phyloP scores from a whole-genome alignment of 805 yeast species.

The Brettanomyces naardenensis region DNA sequence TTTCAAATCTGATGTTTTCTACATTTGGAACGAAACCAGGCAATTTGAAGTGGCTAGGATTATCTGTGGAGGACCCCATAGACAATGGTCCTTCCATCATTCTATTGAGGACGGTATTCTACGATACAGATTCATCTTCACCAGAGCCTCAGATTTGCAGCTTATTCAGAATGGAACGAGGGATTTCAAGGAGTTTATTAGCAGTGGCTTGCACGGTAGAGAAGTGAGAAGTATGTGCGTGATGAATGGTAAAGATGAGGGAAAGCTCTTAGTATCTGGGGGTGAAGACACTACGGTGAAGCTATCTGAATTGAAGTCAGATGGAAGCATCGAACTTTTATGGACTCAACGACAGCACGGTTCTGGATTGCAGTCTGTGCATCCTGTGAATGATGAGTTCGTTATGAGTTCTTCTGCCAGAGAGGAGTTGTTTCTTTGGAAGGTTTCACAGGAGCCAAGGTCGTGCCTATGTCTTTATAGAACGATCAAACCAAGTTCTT shows the following conservation, averaged over 20 bases:
- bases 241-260: slow-evolving; percentile 24
- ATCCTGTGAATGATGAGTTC: slow-evolving; percentile 44
- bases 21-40: slow-evolving; percentile 72
- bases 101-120: slow-evolving; percentile 13
- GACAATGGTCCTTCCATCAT: slow-evolving; percentile 62
- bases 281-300: slow-evolving; percentile 83
- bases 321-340: slow-evolving; percentile 37
- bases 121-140: slow-evolving; percentile 43
- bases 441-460: slow-evolving; percentile 27
- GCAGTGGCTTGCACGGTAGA: slow-evolving; percentile 80
- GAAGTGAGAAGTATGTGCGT: slow-evolving; percentile 74
- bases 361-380: slow-evolving; percentile 77
- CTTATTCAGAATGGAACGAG: slow-evolving; percentile 26
- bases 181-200: slow-evolving; percentile 25
- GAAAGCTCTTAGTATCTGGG: slow-evolving; percentile 56
- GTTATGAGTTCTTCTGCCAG: slow-evolving; percentile 64
- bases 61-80: slow-evolving; percentile 86
- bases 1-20: slow-evolving; percentile 71
- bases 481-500: slow-evolving; percentile 43
- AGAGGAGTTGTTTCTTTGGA: slow-evolving; percentile 86
- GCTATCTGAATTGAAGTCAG: slow-evolving; percentile 33
- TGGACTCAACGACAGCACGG: slow-evolving; percentile 76
- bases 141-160: slow-evolving; percentile 45
- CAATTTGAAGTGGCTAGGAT: slow-evolving; percentile 65
- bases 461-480: slow-evolving; percentile 39